Evolutionary conservation across 108 stramenopile genomes (phyloP), one percentile per base, ranked within the genome.

Genomic region (Aurantiochytrium sp.): DNA sequence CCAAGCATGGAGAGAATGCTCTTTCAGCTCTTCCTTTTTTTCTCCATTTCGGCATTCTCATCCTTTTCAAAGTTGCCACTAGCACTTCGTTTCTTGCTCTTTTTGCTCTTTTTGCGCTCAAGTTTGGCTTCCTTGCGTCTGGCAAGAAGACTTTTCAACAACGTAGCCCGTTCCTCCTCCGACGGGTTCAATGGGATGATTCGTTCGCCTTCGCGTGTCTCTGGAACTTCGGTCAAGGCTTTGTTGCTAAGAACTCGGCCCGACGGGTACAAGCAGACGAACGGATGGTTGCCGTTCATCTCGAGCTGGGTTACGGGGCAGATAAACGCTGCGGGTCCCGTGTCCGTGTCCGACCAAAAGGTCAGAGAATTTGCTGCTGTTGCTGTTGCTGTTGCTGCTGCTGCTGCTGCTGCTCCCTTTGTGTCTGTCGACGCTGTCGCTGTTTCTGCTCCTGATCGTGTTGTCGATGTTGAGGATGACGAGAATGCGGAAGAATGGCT

Each of bases 211-310:
- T 69, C 64, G 35, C 25, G 25, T 14, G 25, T 4, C 4, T 83
- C 51, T 6, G 76, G 76, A 47, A 93, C 88, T 58, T 93, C 92
- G 53, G 87, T 72, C 18, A 92, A 29, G 18, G 92, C 92, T 51
- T 91, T 91, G 44, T 92, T 92, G 42, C 91, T 76, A 29, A 93
- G 60, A 28, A 93, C 92, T 72, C 91, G 91, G n/a, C 93, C 93
- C 4, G 93, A 93, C 88, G 51, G 87, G 42, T 91, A 44, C 5
- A 93, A 28, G 23, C 90, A 90, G 43, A 58, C 51, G 87, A 93
- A 93, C 25, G 92, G 89, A 44, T 91, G 72, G 0, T 58, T 51
- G 44, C 92, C 93, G 87, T 92, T 91, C 83, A 93, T 89, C 76
- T 93, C 93, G n/a, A 89, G 53, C 10, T 58, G 59, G 0, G 93